phyloP scores from a whole-genome alignment of 2,329 filamentous ascomycete species.

The Penicillium palitans region DNA sequence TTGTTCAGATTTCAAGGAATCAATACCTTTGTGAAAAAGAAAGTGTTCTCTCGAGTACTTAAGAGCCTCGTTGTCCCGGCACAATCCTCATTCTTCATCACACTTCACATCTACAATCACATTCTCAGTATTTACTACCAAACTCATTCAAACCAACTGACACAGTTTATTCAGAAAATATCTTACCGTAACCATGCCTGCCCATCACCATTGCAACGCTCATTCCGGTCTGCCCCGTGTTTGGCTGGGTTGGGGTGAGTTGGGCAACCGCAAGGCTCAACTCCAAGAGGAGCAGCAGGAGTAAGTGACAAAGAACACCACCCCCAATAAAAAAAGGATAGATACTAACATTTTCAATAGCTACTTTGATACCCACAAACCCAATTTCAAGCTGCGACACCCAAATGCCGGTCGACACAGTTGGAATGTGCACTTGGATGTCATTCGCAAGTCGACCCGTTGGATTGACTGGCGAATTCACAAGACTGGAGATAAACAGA shows the following conservation, averaged over 20 bases:
- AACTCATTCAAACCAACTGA: not conserved
- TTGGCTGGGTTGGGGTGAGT: constrained; percentile 9
- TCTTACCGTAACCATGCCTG: not conserved
- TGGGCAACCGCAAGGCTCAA: constrained; percentile 5
- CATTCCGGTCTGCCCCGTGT: constrained; percentile 1
- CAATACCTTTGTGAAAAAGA: not conserved
- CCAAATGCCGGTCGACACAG: not conserved
- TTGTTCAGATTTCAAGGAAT: not conserved
- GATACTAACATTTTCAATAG: not conserved
- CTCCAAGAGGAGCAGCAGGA: not conserved
- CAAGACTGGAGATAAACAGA: not conserved
- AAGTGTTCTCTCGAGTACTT: not conserved
- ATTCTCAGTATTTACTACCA: not conserved
- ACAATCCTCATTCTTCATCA: constrained; percentile 1
- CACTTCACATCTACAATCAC: not conserved
- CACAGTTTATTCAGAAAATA: not conserved
- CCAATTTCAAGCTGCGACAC: constrained; percentile 2
- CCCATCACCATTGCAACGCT: not conserved
- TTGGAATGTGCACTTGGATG: constrained; percentile 2
- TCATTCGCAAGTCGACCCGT: not conserved
- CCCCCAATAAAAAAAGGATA: not conserved
- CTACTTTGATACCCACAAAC: not conserved
- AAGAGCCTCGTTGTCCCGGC: not conserved
- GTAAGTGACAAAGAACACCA: not conserved
- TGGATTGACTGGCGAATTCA: constrained; percentile 6